phyloP scores from a whole-genome alignment of 495 filamentous ascomycete genomes.

The Xylaria intraflava region DNA sequence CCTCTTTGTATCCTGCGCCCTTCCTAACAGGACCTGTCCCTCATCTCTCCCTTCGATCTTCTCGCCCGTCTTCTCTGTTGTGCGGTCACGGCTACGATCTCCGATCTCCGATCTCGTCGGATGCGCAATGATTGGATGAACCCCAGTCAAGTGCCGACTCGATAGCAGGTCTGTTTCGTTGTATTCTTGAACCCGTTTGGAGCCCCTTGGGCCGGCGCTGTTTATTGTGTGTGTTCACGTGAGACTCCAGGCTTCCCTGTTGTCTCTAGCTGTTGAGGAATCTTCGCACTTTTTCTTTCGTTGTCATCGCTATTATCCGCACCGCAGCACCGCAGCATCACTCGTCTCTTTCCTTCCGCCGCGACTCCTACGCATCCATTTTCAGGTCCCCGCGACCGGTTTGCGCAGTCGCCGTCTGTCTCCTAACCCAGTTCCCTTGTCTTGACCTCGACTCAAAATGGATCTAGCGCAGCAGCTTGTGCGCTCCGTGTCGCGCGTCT shows the following conservation, averaged over 20 bases:
- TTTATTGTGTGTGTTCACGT: background rate
- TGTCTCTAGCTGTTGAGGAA: background rate
- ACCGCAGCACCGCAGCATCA: background rate
- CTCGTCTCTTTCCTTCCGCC: background rate
- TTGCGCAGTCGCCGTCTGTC: background rate
- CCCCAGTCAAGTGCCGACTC: background rate
- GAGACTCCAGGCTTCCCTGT: background rate
- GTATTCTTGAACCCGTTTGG: background rate
- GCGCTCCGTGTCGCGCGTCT: conserved; percentile 80
- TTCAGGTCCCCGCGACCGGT: background rate
- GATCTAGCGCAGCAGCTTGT: conserved; percentile 83
- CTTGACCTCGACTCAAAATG: conserved; percentile 44
- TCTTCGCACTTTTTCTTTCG: background rate
- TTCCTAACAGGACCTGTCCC: conserved; percentile 5
- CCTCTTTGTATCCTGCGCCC: conserved; percentile 7
- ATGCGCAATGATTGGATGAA: background rate
- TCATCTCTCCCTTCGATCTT: background rate
- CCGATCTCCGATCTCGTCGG: background rate
- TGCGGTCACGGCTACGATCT: too few species aligned
- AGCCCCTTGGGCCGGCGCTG: background rate
- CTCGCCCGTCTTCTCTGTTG: background rate
- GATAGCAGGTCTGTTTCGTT: background rate
- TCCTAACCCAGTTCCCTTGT: background rate
- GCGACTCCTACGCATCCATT: background rate
- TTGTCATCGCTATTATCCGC: too few species aligned